A percentile compares a stretch with the other conserved stretches of the same genome.
Conservation (phyloP, 2,329 filamentous ascomycete species). For the Xylaria sp. region DNA sequence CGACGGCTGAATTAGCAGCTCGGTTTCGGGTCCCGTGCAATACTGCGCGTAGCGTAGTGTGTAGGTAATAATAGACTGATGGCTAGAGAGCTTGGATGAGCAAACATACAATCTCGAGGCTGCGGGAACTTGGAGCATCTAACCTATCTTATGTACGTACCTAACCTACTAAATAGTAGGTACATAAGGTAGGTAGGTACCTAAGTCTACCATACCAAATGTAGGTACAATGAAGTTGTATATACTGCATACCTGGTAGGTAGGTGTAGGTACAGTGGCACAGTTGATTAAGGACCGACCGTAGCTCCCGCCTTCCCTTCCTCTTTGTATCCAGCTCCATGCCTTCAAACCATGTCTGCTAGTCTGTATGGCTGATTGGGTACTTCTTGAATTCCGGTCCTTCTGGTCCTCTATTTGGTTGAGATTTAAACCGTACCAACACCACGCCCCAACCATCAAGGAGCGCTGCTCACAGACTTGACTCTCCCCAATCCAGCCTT, state of each 20-base stretch:
- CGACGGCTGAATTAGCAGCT: constrained; percentile 8
- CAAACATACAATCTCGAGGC: neutral
- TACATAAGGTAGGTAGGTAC: too few relatives aligned
- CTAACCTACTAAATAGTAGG: too few relatives aligned
- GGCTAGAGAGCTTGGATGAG: constrained; percentile 18
- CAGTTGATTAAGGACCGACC: constrained; percentile 2
- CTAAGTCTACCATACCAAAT: neutral
- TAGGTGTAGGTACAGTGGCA: neutral
- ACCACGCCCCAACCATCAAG: neutral
- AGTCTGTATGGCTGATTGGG: neutral
- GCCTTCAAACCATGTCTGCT: neutral
- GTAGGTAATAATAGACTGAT: neutral
- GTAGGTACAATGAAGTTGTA: neutral
- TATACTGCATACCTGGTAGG: too few relatives aligned
- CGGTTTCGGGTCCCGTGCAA: constrained; percentile 3
- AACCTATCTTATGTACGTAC: too few relatives aligned
- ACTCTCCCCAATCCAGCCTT: neutral
- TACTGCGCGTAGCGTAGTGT: too few relatives aligned
- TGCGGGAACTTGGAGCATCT: neutral
- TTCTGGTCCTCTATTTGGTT: neutral
- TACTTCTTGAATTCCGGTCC: too few relatives aligned
- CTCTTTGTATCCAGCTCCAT: neutral
- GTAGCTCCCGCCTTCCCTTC: constrained; percentile 3
- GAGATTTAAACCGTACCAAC: neutral
- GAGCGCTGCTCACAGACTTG: neutral